Evolutionary conservation across 108 stramenopile genomes (phyloP), one percentile per base, ranked within the genome.

Genomic region (Nannochloropsis salina): DNA sequence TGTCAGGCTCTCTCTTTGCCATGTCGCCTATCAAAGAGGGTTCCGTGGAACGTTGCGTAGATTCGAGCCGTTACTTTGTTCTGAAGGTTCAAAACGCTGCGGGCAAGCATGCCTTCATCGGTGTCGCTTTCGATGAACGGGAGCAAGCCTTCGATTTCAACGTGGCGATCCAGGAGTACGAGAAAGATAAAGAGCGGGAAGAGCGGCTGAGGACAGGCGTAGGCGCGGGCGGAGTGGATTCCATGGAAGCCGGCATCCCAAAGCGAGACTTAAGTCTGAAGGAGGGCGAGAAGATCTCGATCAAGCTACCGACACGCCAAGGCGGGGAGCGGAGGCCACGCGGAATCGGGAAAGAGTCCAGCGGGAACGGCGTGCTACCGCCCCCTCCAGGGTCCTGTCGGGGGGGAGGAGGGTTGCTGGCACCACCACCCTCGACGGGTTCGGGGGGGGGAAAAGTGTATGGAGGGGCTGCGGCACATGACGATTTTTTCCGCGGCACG

Each of bases 71-170:
- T 40, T 88, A 88, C 21, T 88, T 88, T 47, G 87, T 88, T 6
- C 81, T 88, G 84, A 88, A 89, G 82, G 95, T 98, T 91, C 94
- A 95, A 85, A 98, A 96, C 92, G 94, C 93, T 3, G 93, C 93
- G 86, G 98, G 96, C 8, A 80, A 95, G 42, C 96, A 97, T 88
- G 96, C 96, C 93, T 98, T 95, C 92, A 94, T 98, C 79, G 98
- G 98, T 8, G 84, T 98, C 89, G 98, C 98, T 9, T 98, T 98
- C 90, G 96, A 98, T 89, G 96, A 97, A 84, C 91, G 98, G 83
- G 97, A 97, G 86, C 95, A 97, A 92, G 96, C 98, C 22, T 98
- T 98, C 92, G 98, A 98, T 85, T 98, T 98, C 90, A 98, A 98
- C 85, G 96, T 97, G 6, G 94, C 96, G 6, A 86, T 98, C 84